Evolutionary conservation across 495 filamentous ascomycete species (phyloP).

Genomic region (Penicillium mononematosum): DNA sequence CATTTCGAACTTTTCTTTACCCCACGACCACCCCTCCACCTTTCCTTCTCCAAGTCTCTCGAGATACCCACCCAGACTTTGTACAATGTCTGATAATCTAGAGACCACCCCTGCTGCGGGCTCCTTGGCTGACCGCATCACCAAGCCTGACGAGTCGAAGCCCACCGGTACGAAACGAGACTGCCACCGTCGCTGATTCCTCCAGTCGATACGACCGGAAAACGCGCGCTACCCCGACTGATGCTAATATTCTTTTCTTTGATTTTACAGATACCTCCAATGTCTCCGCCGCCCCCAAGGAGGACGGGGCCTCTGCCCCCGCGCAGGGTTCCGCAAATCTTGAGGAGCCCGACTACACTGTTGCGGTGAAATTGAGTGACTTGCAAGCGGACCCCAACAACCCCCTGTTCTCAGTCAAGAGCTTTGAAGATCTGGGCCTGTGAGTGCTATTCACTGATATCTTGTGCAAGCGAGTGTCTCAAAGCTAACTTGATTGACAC

Average conservation of each 20-base stretch:
- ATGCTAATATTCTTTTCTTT: conserved; percentile 10
- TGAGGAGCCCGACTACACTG: conserved; percentile 71
- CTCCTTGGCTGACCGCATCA: conserved; percentile 64
- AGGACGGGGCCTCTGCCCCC: conserved; percentile 52
- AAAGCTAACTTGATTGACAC: conserved; percentile 11
- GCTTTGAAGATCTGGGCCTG: conserved; percentile 85
- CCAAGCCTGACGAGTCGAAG: conserved; percentile 41
- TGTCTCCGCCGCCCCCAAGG: conserved; percentile 10
- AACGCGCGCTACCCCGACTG: conserved; percentile 6
- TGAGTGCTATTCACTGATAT: conserved; percentile 43
- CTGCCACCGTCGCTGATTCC: conserved; percentile 14
- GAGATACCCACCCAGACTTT: not conserved
- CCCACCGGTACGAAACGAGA: conserved; percentile 31
- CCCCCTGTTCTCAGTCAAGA: conserved; percentile 79
- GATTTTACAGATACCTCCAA: conserved; percentile 17
- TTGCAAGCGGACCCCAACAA: conserved; percentile 82
- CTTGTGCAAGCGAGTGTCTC: not conserved
- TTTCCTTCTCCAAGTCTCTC: conserved; percentile 2
- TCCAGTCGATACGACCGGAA: not conserved
- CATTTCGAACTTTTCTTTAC: conserved; percentile 4
- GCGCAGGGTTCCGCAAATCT: conserved; percentile 52
- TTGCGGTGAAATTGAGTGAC: conserved; percentile 88
- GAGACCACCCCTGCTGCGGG: conserved; percentile 28
- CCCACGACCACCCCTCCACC: not conserved
- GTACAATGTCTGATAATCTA: conserved; percentile 36